phyloP scores from a whole-genome alignment of 441 rosid species.

The Pelargonium citronellum region DNA sequence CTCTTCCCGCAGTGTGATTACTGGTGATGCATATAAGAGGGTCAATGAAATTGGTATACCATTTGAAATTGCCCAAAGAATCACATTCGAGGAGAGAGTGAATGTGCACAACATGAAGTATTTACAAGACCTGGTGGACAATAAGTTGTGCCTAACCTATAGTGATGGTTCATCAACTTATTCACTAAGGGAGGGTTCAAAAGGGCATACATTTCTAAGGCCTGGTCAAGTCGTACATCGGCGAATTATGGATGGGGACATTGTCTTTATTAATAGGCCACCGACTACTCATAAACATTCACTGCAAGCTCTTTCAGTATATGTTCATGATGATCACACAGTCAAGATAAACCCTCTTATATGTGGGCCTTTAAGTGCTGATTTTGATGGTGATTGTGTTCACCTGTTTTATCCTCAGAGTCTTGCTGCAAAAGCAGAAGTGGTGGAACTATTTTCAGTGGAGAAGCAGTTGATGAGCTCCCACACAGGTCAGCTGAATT shows the following conservation, averaged over 20 bases:
- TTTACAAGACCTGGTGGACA: slow-evolving; percentile 72
- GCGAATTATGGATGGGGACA: slow-evolving; percentile 87
- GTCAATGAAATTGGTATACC: slow-evolving; percentile 88
- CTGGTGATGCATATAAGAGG: slow-evolving; percentile 76
- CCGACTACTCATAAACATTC: slow-evolving; percentile 97
- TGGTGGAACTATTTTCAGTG: slow-evolving; percentile 76
- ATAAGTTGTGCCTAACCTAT: slow-evolving; percentile 65
- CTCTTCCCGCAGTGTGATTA: slow-evolving; percentile 92
- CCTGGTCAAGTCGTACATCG: slow-evolving; percentile 87
- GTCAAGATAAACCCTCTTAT: slow-evolving; percentile 92
- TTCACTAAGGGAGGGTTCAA: slow-evolving; percentile 87
- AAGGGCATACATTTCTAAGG: slow-evolving; percentile 71
- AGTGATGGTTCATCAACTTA: slow-evolving; percentile 66
- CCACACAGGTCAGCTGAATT: slow-evolving; percentile 69
- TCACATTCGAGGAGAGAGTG: slow-evolving; percentile 90
- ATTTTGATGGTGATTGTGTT: slow-evolving; percentile 93
- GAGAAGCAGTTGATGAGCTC: slow-evolving; percentile 92
- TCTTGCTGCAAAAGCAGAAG: slow-evolving; percentile 85
- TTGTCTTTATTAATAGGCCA: slow-evolving; percentile 84
- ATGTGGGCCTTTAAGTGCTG: slow-evolving; percentile 87
- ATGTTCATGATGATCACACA: slow-evolving; percentile 84
- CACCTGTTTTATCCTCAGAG: slow-evolving; percentile 92
- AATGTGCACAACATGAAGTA: slow-evolving; percentile 51
- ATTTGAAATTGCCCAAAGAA: slow-evolving; percentile 70
- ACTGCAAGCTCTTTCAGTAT: slow-evolving; percentile 79